phyloP scores from a whole-genome alignment of 495 filamentous ascomycete genomes.

The Aspergillus mulundensis region DNA sequence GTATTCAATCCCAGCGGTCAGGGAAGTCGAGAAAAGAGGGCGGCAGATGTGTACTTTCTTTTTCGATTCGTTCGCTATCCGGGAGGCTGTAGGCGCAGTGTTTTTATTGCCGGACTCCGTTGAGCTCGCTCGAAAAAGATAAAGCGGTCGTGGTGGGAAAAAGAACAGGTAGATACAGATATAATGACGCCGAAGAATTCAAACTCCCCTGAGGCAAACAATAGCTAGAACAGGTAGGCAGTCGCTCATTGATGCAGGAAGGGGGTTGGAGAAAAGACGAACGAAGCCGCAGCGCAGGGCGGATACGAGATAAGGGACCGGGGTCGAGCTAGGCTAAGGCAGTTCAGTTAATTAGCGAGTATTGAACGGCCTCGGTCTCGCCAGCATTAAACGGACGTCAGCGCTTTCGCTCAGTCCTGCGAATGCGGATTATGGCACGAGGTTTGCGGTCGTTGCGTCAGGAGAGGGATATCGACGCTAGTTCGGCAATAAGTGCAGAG shows the following conservation, averaged over 20 bases:
- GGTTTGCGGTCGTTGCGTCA: slow-evolving; percentile 21
- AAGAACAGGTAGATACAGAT: background rate
- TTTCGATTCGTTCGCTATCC: background rate
- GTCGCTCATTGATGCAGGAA: slow-evolving; percentile 15
- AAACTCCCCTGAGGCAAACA: slow-evolving; percentile 12
- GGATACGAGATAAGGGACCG: slow-evolving; percentile 18
- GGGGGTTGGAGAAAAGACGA: slow-evolving; percentile 13
- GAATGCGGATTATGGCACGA: slow-evolving; percentile 17
- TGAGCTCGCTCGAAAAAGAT: background rate
- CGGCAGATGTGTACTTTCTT: slow-evolving; percentile 3
- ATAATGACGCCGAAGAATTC: slow-evolving; percentile 10
- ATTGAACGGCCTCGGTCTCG: slow-evolving; percentile 16
- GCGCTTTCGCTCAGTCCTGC: slow-evolving; percentile 15
- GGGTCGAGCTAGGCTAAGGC: background rate
- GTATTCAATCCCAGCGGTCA: slow-evolving; percentile 42
- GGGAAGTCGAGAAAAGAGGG: slow-evolving; percentile 24
- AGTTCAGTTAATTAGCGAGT: slow-evolving; percentile 10
- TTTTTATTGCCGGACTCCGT: background rate
- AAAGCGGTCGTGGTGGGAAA: background rate
- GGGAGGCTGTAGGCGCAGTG: slow-evolving; percentile 6
- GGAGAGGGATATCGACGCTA: slow-evolving; percentile 18
- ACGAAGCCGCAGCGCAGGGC: slow-evolving; percentile 4
- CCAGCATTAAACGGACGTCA: slow-evolving; percentile 9
- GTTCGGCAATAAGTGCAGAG: slow-evolving; percentile 16
- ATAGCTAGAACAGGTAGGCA: slow-evolving; percentile 9